phyloP scores from a whole-genome alignment of 2,329 filamentous ascomycete species.

The Dactylellina leptospora region DNA sequence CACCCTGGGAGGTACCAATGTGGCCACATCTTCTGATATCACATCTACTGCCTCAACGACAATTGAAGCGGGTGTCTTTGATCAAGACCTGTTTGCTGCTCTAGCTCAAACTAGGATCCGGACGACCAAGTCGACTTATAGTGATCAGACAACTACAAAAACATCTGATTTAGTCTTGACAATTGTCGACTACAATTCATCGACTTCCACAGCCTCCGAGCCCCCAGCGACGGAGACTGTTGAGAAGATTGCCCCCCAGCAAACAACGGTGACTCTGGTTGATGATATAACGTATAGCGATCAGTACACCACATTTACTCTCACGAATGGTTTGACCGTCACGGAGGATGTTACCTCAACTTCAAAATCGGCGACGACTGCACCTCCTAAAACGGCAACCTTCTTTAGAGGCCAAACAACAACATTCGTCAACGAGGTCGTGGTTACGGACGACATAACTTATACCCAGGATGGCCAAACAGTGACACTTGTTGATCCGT shows the following conservation, averaged over 20 bases:
- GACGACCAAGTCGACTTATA: constrained; percentile 13
- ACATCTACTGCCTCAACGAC: constrained; percentile 12
- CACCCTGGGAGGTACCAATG: neutral
- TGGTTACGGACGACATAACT: constrained; percentile 27
- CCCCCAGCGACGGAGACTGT: neutral
- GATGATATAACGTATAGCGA: constrained; percentile 28
- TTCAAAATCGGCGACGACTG: neutral
- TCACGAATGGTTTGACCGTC: constrained; percentile 3
- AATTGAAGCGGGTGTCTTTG: neutral
- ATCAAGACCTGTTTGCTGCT: neutral
- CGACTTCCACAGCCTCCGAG: neutral
- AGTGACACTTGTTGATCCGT: constrained; percentile 18
- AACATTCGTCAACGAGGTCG: constrained; percentile 15
- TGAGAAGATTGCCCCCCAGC: neutral
- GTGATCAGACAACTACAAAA: constrained; percentile 11
- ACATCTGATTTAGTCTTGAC: constrained; percentile 11
- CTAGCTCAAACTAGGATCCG: constrained; percentile 6
- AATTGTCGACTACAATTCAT: constrained; percentile 15
- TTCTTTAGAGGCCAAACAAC: constrained; percentile 12
- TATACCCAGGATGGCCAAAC: constrained; percentile 13
- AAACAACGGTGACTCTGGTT: constrained; percentile 13
- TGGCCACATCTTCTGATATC: neutral
- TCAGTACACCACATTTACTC: constrained; percentile 16
- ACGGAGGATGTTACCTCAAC: constrained; percentile 21
- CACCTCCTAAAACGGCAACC: neutral